Evolutionary conservation across 139 green algal genomes (phyloP), one percentile per base, ranked within the genome.

Genomic region (Chlamydomonas schloesseri): DNA sequence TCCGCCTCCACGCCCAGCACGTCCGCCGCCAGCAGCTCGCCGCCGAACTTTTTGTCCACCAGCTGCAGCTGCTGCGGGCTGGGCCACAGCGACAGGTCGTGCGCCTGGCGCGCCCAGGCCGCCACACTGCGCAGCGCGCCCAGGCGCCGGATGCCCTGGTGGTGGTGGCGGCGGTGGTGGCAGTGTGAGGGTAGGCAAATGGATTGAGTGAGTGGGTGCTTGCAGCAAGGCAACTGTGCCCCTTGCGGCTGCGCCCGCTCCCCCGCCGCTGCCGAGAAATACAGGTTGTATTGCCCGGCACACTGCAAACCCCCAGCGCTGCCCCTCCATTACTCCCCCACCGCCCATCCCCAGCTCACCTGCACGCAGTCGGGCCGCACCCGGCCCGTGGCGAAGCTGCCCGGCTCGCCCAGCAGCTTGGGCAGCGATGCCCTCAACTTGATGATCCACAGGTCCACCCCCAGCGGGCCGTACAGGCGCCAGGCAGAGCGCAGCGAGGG

Each of bases 41-140:
- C 93, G 11, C 93, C 93, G 81, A 96, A 95, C 83, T 93, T 94
- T 81, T 94, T 96, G 86, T 95, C 91, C 74, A 96, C 81, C 55
- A 94, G 84, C 29, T 90, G 78, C 64, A 84, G 73, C 89, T 89
- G 87, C 68, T 83, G 60, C 9, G 84, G 85, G 20, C 46, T 73
- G 68, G 89, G 89, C 69, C 77, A 92, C 65, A 90, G 81, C 15
- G 37, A 79, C 69, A 90, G 76, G 76, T 90, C 89, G 26, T 83
- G 79, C 31, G 76, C 82, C 50, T 80, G 83, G n/a, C 87, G 86
- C 13, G 67, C 67, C 89, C 86, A 89, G n/a, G 15, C 21, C 36
- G 58, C 60, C 46, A 73, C 71, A 23, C 58, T 31, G 34, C 73
- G 75, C 82, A 91, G 79, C 34, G 64, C 76, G 4, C 78, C 73